Conservation (phyloP, 2,329 filamentous ascomycete species). For the Neurospora crassa region DNA sequence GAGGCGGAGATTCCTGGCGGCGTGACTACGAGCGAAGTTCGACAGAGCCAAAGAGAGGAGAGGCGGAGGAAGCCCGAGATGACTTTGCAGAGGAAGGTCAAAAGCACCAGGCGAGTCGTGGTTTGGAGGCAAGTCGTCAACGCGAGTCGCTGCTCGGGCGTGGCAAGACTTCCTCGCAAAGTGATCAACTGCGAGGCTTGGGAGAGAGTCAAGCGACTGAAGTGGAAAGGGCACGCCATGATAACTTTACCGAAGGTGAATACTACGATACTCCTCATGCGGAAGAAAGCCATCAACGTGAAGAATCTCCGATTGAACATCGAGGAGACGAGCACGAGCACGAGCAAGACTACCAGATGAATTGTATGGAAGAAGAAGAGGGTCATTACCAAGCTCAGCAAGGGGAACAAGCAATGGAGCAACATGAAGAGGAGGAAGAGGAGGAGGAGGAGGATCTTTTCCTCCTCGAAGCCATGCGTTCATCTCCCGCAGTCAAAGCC, state of each 20-base stretch:
- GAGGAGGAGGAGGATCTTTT: slow-evolving; percentile 39
- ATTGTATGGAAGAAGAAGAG: neutral
- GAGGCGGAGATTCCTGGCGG: neutral
- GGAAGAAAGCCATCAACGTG: neutral
- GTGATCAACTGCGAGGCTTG: neutral
- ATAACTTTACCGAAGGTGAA: neutral
- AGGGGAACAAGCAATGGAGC: neutral
- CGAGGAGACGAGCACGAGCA: neutral
- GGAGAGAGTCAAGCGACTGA: neutral
- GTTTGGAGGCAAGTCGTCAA: neutral
- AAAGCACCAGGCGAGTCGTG: neutral
- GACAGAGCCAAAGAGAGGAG: neutral
- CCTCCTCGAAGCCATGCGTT: slow-evolving; percentile 46
- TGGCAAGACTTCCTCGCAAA: neutral
- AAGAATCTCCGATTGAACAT: neutral
- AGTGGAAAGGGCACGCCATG: neutral
- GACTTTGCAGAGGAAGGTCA: neutral
- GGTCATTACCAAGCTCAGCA: neutral
- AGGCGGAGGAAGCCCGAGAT: neutral
- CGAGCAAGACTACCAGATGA: neutral
- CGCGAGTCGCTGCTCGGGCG: neutral
- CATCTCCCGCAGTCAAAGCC: slow-evolving; percentile 23
- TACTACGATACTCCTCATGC: neutral
- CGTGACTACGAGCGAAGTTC: neutral
- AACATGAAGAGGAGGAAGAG: slow-evolving; percentile 8